Evolutionary conservation across 2,329 filamentous ascomycete species (phyloP).

Genomic region (Endocalyx cinctus): DNA sequence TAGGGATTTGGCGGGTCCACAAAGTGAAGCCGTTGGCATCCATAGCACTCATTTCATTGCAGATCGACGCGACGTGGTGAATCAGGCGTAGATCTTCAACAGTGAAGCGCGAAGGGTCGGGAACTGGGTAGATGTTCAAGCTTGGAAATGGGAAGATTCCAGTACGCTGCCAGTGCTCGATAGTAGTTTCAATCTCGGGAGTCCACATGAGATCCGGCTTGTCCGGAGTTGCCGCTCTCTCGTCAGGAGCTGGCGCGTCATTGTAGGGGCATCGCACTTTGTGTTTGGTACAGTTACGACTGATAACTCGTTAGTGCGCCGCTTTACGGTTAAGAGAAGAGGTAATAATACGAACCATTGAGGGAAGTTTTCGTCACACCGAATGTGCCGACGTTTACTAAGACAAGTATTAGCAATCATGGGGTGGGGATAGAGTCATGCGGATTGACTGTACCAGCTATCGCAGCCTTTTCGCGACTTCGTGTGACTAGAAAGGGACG

Average conservation of each 20-base stretch:
- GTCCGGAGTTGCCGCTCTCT: conserved; percentile 55
- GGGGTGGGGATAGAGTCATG: not conserved
- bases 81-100: conserved; percentile 81
- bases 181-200: conserved; percentile 74
- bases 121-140: conserved; percentile 70
- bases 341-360: conserved; percentile 67
- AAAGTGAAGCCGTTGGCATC: conserved; percentile 80
- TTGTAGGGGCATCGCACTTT: conserved; percentile 98
- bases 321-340: conserved; percentile 16
- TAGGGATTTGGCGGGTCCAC: conserved; percentile 90
- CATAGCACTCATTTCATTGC: conserved; percentile 72
- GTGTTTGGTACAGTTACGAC: conserved; percentile 98
- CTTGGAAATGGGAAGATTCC: conserved; percentile 82
- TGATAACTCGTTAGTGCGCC: conserved; percentile 31
- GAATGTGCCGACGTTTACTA: conserved; percentile 88
- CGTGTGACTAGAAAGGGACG: conserved; percentile 68
- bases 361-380: conserved; percentile 95
- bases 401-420: conserved; percentile 11
- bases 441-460: conserved; percentile 58
- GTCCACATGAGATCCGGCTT: conserved; percentile 77
- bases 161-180: conserved; percentile 79
- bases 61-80: conserved; percentile 83
- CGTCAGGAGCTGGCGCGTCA: conserved; percentile 69
- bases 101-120: conserved; percentile 67
- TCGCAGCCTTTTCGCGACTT: conserved; percentile 99